Evolutionary conservation across 2,329 filamentous ascomycete genomes (phyloP).

Genomic region (Bisporella sp.): DNA sequence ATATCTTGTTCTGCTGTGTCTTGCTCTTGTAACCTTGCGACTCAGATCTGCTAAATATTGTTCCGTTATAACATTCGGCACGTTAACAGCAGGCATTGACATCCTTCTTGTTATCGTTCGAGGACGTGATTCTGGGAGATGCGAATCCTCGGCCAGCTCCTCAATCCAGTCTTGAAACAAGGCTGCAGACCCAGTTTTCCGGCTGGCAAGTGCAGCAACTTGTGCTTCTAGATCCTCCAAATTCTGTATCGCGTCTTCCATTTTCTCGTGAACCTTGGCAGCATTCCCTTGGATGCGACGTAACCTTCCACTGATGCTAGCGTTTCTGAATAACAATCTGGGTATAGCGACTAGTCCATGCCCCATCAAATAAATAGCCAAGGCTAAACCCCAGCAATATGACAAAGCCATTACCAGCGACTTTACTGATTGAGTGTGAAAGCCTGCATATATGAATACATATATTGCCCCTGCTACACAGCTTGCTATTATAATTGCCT

Average conservation of each 20-base stretch:
- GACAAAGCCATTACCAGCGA: slow-evolving; percentile 85
- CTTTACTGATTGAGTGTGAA: slow-evolving; percentile 68
- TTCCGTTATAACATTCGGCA: slow-evolving; percentile 84
- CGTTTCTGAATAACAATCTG: slow-evolving; percentile 69
- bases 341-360: slow-evolving; percentile 92
- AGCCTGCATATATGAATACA: slow-evolving; percentile 71
- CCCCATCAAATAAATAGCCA: slow-evolving; percentile 96
- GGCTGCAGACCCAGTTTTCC: slow-evolving; percentile 70
- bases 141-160: slow-evolving; percentile 74
- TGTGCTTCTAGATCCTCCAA: slow-evolving; percentile 78
- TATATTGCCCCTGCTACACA: slow-evolving; percentile 72
- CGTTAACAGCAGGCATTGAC: slow-evolving; percentile 35
- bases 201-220: slow-evolving; percentile 68
- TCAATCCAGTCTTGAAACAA: slow-evolving; percentile 93
- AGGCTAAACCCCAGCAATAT: slow-evolving; percentile 85
- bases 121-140: slow-evolving; percentile 55
- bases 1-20: slow-evolving; percentile 78
- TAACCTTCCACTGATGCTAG: slow-evolving; percentile 67
- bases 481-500: slow-evolving; percentile 68
- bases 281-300: slow-evolving; percentile 72
- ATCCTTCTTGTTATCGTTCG: slow-evolving; percentile 34
- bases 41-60: slow-evolving; percentile 89
- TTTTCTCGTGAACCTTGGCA: slow-evolving; percentile 75
- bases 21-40: slow-evolving; percentile 70
- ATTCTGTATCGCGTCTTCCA: slow-evolving; percentile 75